Base-by-base conservation (phyloP, 2,329 filamentous ascomycete genomes). In the Pezicula neosporulosa region DNA sequence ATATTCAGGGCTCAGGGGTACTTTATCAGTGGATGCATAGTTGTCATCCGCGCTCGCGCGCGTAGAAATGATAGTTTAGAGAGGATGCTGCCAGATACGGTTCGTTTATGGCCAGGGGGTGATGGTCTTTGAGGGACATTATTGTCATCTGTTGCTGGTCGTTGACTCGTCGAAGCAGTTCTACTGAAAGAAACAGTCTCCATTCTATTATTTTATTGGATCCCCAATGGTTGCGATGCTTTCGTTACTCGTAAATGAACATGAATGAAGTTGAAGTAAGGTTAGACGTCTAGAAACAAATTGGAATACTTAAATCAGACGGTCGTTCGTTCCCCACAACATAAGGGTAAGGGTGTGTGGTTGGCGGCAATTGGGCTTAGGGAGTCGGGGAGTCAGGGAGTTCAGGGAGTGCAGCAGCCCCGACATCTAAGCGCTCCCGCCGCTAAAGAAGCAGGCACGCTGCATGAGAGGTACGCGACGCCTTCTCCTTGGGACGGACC, bases 21-120 rank as follows among this genome's bases (percentile, higher is more conserved):
- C 42, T 54, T 49, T 60, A 35, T 54, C 57, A 55, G 49, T 63
- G 15, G 50, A 18, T n/a, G 15, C 42, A 33, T 62, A 52, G 60
- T 59, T 70, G 56, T 70, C 70, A 60, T 72, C 63, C 56, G 68
- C 60, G 53, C 68, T 68, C 50, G 71, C 68, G 44, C 68, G 44
- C 84, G 81, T 56, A 92, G 71, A 65, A 92, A 90, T 38, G 85
- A 82, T 48, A 93, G 74, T 57, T 80, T 82, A 38, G 86, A 85
- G 28, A 93, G 72, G 41, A 92, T 74, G 53, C 82, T 81, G 33
- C 82, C 82, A 18, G 66, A 67, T 5, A 62, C 36, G 35, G 47
- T 64, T 54, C 67, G 62, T 57, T 60, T 62, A 51, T 68, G 64
- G 19, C 55, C 59, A 24, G 47, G 84, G 80, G 81, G 77, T n/a